Evolutionary conservation across 495 filamentous ascomycete species (phyloP), one percentile per base, ranked within the genome.

Genomic region (Penicillium malachiteum): DNA sequence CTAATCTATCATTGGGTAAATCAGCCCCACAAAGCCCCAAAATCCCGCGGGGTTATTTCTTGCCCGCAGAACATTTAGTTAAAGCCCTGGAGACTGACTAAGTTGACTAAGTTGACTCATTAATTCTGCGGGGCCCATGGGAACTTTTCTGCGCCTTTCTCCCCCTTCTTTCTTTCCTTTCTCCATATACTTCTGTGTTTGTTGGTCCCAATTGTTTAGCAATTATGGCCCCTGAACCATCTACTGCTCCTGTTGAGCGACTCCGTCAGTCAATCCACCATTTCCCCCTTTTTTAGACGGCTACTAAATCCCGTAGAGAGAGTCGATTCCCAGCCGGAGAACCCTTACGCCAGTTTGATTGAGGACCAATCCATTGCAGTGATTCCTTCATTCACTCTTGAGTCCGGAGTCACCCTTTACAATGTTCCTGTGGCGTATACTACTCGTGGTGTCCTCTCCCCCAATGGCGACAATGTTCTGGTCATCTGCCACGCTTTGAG

Each of bases 401-500:
- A 98, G 71, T 97, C 92, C 12, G 94, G 94, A 16, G 91, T 87
- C 31, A 88, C 83, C 1, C 80, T 98, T 31, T 74, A 79, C 63
- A 92, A 97, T 84, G 90, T 96, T 11, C 93, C 92, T 2, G 82
- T 98, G 50, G 94, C 94, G 26, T 98, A 96, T 78, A 97, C 90
- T 56, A 91, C 88, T 0, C 81, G 87, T 44, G 94, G 94, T 57
- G 78, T 78, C 47, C 80, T 98, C 18, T 87, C 89, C 0, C 79
- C 88, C 18, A 74, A 83, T 32, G 77, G 82, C 40, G 89, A 96
- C 76, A 98, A 98, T 84, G 91, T 81, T 51, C 86, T 98, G 85
- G 87, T 98, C 48, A 96, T 98, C 61, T 98, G 94, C 72, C 94
- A 98, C 75, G 94, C 94, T 39, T 74, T 98, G 60, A 96, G 94